phyloP scores from a whole-genome alignment of 371 early-diverging fungal species.

The Capillidium heterosporum region DNA sequence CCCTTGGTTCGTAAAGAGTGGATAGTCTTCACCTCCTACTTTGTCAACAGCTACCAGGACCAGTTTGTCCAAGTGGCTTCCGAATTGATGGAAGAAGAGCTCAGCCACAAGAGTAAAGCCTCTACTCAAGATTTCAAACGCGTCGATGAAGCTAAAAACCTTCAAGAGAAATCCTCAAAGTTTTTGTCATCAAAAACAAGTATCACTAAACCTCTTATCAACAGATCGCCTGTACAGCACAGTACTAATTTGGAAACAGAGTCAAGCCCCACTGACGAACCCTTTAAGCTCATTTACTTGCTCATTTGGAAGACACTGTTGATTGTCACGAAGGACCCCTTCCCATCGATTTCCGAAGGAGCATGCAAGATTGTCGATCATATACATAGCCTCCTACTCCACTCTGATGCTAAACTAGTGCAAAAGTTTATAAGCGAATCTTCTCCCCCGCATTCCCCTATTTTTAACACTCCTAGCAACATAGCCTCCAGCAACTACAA shows the following conservation, averaged over 20 bases:
- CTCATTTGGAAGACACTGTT: constrained; percentile 62
- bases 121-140: neutral
- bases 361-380: constrained; percentile 53
- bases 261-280: constrained; percentile 9
- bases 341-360: constrained; percentile 39
- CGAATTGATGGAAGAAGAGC: constrained; percentile 40
- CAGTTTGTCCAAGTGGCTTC: constrained; percentile 42
- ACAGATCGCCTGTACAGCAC: constrained; percentile 8
- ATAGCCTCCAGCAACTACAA: neutral
- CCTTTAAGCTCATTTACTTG: constrained; percentile 29
- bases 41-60: constrained; percentile 35
- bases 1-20: constrained; percentile 69
- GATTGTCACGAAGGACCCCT: constrained; percentile 58
- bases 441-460: neutral
- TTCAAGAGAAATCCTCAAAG: too few relatives aligned
- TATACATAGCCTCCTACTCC: constrained; percentile 30
- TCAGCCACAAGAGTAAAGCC: constrained; percentile 6
- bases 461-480: constrained; percentile 15
- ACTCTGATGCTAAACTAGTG: neutral
- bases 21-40: constrained; percentile 42
- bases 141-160: too few relatives aligned
- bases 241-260: constrained; percentile 7
- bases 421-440: neutral
- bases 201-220: constrained; percentile 8
- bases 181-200: too few relatives aligned